phyloP scores from a whole-genome alignment of 495 filamentous ascomycete species.

The Talaromyces nanjingensis region DNA sequence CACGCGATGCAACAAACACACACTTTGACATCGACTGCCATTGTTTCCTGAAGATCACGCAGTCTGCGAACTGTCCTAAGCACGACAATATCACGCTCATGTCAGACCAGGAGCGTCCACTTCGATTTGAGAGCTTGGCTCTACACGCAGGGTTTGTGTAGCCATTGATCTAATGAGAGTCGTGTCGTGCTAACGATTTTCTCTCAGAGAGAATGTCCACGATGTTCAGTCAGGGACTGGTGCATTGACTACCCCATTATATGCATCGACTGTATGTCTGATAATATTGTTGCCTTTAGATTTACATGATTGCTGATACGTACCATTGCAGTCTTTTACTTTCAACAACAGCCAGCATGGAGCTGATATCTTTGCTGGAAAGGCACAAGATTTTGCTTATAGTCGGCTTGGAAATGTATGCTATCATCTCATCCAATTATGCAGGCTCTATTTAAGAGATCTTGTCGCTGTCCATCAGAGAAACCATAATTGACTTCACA shows the following conservation, averaged over 20 bases:
- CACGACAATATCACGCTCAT: not conserved
- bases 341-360: slow-evolving; percentile 98
- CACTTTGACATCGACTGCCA: not conserved
- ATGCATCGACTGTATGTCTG: slow-evolving; percentile 71
- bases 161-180: not conserved
- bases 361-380: slow-evolving; percentile 91
- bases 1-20: not conserved
- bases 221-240: slow-evolving; percentile 73
- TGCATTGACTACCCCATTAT: slow-evolving; percentile 89
- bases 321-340: slow-evolving; percentile 58
- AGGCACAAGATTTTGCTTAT: slow-evolving; percentile 98
- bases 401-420: slow-evolving; percentile 88
- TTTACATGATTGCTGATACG: not conserved
- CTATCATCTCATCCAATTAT: slow-evolving; percentile 3
- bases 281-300: not conserved
- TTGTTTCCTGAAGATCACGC: not conserved
- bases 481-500: not conserved
- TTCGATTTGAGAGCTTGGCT: slow-evolving; percentile 72
- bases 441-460: not conserved
- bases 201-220: slow-evolving; percentile 43
- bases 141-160: slow-evolving; percentile 71
- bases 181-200: not conserved
- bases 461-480: not conserved
- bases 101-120: not conserved
- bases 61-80: not conserved